Percentiles rank a stretch among this genome's conserved stretches.
Evolutionary conservation across 768 basidiomycete species (phyloP).

Genomic region (Agaricus blazei): DNA sequence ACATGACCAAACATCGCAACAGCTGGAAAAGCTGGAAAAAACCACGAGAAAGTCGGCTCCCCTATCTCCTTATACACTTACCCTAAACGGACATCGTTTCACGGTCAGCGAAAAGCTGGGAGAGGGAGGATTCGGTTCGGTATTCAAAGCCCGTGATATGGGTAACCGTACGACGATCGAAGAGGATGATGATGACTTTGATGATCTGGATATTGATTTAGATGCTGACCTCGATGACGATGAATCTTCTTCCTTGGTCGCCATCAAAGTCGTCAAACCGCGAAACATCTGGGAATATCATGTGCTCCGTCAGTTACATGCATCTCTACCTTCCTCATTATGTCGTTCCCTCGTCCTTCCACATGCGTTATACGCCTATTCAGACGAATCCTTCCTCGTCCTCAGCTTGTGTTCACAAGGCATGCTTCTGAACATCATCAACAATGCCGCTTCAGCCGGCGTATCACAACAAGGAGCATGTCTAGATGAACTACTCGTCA

Average conservation of each 20-base stretch:
- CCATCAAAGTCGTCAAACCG: conserved; percentile 90
- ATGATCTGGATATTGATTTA: conserved; percentile 40
- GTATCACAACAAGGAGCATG: conserved; percentile 76
- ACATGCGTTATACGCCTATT: conserved; percentile 75
- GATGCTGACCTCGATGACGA: conserved; percentile 54
- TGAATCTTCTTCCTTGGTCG: conserved; percentile 56
- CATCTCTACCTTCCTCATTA: conserved; percentile 51
- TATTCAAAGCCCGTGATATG: conserved; percentile 77
- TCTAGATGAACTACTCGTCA: conserved; percentile 88
- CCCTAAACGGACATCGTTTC: conserved; percentile 60
- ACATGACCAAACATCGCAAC: conserved; percentile 44
- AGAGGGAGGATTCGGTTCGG: conserved; percentile 94
- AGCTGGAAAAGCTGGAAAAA: conserved; percentile 69
- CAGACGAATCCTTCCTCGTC: conserved; percentile 86
- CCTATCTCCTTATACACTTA: conserved; percentile 44
- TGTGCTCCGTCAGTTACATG: conserved; percentile 73
- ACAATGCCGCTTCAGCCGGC: conserved; percentile 70
- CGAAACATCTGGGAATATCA: conserved; percentile 91
- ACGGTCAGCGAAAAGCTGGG: conserved; percentile 84
- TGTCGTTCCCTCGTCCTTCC: conserved; percentile 71
- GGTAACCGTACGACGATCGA: conserved; percentile 38
- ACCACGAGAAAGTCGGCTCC: conserved; percentile 48
- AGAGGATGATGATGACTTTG: conserved; percentile 45
- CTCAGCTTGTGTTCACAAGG: conserved; percentile 90
- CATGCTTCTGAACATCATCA: conserved; percentile 88